Percentiles rank a stretch among this genome's conserved stretches.
Evolutionary conservation across 148 eudicot species (phyloP).

Genomic region (Talinum fruticosum): DNA sequence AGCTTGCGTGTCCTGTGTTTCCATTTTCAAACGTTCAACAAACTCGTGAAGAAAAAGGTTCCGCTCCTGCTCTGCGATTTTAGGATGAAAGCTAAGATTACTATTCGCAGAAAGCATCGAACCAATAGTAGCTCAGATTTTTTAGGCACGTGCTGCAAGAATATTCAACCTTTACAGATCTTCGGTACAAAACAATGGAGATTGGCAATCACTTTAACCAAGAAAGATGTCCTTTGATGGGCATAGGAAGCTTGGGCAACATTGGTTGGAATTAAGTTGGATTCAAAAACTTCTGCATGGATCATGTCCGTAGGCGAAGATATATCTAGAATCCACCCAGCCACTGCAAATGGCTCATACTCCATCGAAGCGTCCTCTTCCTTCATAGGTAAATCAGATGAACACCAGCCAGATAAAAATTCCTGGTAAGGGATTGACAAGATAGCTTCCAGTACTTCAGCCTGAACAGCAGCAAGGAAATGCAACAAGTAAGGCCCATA

Average conservation of each 20-base stretch:
- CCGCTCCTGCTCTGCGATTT: conserved; percentile 73
- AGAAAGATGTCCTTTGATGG: conserved; percentile 77
- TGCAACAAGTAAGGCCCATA: conserved; percentile 12
- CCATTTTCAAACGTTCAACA: conserved; percentile 54
- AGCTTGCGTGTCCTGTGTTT: conserved; percentile 36
- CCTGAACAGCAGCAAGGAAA: conserved; percentile 42
- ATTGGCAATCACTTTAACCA: conserved; percentile 95
- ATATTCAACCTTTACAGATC: conserved; percentile 69
- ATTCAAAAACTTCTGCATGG: conserved; percentile 34
- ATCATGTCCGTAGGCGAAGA: conserved; percentile 30
- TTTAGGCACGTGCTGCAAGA: conserved; percentile 7
- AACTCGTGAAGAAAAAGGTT: conserved; percentile 80
- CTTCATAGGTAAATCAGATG: conserved; percentile 64
- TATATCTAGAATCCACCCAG: conserved; percentile 58
- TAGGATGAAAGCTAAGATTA: conserved; percentile 15
- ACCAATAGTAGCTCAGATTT: conserved; percentile 4
- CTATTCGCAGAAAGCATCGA: conserved; percentile 10
- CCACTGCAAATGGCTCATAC: conserved; percentile 61
- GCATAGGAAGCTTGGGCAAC: conserved; percentile 66
- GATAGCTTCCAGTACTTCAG: conserved; percentile 70
- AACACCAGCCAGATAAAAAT: conserved; percentile 90
- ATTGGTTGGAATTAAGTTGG: conserved; percentile 41
- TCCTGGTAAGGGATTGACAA: conserved; percentile 64
- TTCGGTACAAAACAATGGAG: conserved; percentile 95
- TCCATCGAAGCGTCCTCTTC: conserved; percentile 80